Percentiles rank a stretch among this genome's conserved stretches.
These are phyloP conservation scores for Yamadazyma diddensiae DNA, from an alignment of 1,139 yeast species.

Conservation along the genomic window DNA sequence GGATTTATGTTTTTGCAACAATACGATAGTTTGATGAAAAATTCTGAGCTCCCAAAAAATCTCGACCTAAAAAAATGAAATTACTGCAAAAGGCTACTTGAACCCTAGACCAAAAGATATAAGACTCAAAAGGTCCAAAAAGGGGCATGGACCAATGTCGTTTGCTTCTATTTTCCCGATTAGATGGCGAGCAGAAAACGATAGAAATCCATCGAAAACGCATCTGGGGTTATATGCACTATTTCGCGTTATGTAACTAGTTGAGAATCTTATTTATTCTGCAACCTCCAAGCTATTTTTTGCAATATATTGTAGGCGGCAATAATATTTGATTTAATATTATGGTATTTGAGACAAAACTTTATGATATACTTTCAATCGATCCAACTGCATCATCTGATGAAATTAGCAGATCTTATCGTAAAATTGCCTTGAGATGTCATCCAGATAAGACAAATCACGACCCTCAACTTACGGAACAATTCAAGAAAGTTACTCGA, in stretches of 20 bases:
- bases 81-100: no score
- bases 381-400: conserved; percentile 33
- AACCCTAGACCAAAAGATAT: no score
- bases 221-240: background rate
- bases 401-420: conserved; percentile 40
- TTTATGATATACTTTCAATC: conserved; percentile 40
- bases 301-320: no score
- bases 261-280: no score
- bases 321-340: conserved; percentile 1
- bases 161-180: background rate
- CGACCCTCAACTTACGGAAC: conserved; percentile 41
- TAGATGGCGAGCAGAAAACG: conserved; percentile 4
- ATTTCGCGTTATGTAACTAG: conserved; percentile 3
- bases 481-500: conserved; percentile 40
- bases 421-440: conserved; percentile 38
- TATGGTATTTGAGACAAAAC: conserved; percentile 21
- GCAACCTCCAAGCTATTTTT: no score
- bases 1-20: no score
- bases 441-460: conserved; percentile 51
- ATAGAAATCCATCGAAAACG: conserved; percentile 6
- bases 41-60: no score
- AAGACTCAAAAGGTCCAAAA: no score
- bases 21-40: no score
- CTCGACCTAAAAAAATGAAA: no score
- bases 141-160: no score